Percentiles rank a stretch among this genome's conserved stretches.
phyloP scores from a whole-genome alignment of 306 rosid genomes.

The Cyclanthera cordifolia region DNA sequence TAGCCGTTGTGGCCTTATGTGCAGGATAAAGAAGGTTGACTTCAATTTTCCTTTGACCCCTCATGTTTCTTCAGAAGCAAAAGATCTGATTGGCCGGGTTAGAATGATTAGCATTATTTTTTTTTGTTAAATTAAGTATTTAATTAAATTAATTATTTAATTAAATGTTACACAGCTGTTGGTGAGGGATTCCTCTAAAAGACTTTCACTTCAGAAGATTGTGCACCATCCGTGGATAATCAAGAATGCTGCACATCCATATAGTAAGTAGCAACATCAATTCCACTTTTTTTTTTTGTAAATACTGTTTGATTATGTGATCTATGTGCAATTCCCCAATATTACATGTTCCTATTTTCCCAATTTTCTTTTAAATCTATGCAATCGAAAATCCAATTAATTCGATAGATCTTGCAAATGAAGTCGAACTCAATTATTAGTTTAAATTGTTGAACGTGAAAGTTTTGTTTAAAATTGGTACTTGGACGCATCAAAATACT shows the following conservation, averaged over 20 bases:
- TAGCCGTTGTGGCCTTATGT: not conserved
- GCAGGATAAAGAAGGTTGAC: conserved; percentile 64
- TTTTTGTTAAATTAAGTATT: not conserved
- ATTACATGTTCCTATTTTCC: not conserved
- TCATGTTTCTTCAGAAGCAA: conserved; percentile 50
- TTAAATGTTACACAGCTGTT: conserved; percentile 43
- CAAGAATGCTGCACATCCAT: conserved; percentile 56
- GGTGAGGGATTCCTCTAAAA: conserved; percentile 59
- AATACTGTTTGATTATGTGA: not conserved
- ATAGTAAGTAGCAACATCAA: conserved; percentile 17
- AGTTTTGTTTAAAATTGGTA: not conserved
- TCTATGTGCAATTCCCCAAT: not conserved
- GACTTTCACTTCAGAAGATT: conserved; percentile 72
- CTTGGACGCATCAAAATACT: too few species aligned
- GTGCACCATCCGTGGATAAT: conserved; percentile 79
- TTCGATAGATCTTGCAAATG: not conserved
- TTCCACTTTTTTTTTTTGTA: not conserved
- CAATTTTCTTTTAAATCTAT: not conserved
- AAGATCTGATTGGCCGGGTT: conserved; percentile 56
- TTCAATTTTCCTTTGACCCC: conserved; percentile 52
- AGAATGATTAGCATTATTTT: not conserved
- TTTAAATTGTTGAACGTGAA: not conserved
- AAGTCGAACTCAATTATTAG: not conserved
- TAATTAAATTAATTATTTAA: too few species aligned
- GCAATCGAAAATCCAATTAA: not conserved